Evolutionary conservation across 208 protist genomes (phyloP).

Genomic region (Leptomonas pyrrhocoris): DNA sequence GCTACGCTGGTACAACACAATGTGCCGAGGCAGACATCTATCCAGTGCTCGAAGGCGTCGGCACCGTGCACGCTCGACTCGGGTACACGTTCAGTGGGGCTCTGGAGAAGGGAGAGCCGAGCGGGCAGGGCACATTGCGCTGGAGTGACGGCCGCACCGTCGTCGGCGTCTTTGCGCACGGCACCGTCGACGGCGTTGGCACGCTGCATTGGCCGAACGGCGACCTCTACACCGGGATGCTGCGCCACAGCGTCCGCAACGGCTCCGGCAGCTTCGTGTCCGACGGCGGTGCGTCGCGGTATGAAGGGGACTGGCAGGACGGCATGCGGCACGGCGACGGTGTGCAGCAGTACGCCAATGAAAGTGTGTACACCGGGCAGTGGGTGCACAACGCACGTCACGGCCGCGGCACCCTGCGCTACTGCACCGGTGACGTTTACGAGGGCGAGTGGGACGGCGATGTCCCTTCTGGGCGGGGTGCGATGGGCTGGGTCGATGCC

Average conservation of each 20-base stretch:
- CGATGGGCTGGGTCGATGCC: conserved; percentile 77
- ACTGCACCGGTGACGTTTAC: conserved; percentile 72
- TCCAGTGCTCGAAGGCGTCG: conserved; percentile 43
- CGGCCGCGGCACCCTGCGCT: conserved; percentile 63
- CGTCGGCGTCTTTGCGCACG: conserved; percentile 47
- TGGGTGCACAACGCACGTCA: conserved; percentile 62
- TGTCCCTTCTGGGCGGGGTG: conserved; percentile 61
- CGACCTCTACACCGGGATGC: conserved; percentile 63
- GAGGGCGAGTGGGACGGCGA: conserved; percentile 72
- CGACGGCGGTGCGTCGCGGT: conserved; percentile 42
- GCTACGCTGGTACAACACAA: conserved; percentile 26
- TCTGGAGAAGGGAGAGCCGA: conserved; percentile 50
- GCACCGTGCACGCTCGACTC: conserved; percentile 54
- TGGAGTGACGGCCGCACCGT: conserved; percentile 61
- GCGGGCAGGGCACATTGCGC: conserved; percentile 53
- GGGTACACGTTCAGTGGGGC: conserved; percentile 66
- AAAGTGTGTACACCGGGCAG: conserved; percentile 65
- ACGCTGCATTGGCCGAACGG: conserved; percentile 67
- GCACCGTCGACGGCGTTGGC: conserved; percentile 38
- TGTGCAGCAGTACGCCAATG: conserved; percentile 68
- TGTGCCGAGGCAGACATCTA: conserved; percentile 10
- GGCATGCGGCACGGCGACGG: conserved; percentile 75
- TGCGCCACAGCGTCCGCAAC: conserved; percentile 72
- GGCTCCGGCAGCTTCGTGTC: conserved; percentile 74
- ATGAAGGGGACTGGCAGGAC: conserved; percentile 73